Conservation (phyloP, 2,329 filamentous ascomycete species). For the Ophiostoma triangulosporum region DNA sequence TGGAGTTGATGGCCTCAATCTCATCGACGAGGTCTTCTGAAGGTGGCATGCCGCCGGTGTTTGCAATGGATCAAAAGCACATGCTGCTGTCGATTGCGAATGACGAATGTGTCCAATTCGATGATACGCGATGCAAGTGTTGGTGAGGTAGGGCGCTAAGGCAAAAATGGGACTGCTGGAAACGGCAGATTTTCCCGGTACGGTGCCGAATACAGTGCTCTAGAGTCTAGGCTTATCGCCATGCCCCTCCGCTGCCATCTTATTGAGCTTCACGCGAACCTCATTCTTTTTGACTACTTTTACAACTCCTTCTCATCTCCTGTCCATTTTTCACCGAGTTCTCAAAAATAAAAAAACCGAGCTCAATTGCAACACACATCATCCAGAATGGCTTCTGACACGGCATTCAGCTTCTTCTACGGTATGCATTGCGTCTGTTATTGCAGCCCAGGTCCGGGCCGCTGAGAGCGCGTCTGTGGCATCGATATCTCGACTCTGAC, state of each 20-base stretch:
- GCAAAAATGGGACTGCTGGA: neutral
- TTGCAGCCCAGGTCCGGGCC: too few relatives aligned
- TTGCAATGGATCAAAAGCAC: too few relatives aligned
- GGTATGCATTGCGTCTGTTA: conserved; percentile 24
- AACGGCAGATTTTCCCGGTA: conserved; percentile 14
- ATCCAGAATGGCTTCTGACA: too few relatives aligned
- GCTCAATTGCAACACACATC: neutral
- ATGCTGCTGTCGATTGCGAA: too few relatives aligned
- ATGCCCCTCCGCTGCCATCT: too few relatives aligned
- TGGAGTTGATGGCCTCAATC: conserved; percentile 70
- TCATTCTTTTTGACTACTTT: neutral
- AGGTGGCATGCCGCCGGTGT: conserved; percentile 7
- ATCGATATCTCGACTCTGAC: neutral
- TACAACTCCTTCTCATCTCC: too few relatives aligned
- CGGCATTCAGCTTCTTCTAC: conserved; percentile 40
- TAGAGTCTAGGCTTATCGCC: too few relatives aligned
- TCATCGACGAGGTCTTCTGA: conserved; percentile 56
- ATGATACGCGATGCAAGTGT: too few relatives aligned
- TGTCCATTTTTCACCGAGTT: too few relatives aligned
- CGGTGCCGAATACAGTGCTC: neutral
- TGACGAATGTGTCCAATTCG: too few relatives aligned
- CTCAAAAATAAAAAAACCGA: too few relatives aligned
- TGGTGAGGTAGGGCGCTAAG: neutral
- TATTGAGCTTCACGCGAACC: neutral
- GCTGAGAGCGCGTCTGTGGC: too few relatives aligned